A percentile compares a stretch with the other conserved stretches of the same genome.
These are phyloP conservation scores for Penicillium verrucosum DNA, from an alignment of 2,329 filamentous ascomycete genomes.

Conservation along the genomic window DNA sequence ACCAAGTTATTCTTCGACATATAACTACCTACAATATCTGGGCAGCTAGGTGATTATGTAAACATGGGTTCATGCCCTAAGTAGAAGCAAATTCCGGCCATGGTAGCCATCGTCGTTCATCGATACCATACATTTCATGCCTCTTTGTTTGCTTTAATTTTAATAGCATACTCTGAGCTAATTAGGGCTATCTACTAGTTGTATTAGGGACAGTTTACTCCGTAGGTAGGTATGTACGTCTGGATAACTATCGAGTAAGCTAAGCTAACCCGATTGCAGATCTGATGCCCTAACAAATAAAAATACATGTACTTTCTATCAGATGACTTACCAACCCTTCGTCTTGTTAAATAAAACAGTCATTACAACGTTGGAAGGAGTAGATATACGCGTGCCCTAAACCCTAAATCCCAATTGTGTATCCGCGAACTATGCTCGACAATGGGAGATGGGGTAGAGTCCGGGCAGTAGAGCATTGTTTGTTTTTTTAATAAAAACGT, in stretches of 20 bases:
- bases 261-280: not conserved
- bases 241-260: not conserved
- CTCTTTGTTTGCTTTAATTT: too few species aligned
- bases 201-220: not conserved
- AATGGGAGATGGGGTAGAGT: not conserved
- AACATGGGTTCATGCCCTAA: not conserved
- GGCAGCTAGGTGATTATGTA: not conserved
- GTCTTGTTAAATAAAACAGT: not conserved
- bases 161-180: not conserved
- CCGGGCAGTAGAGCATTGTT: not conserved
- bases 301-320: too few species aligned
- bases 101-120: not conserved
- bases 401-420: conserved; percentile 30
- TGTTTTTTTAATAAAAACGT: not conserved
- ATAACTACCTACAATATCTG: not conserved
- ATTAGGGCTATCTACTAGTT: not conserved
- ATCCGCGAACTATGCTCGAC: not conserved
- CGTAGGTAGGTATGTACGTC: not conserved
- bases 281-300: not conserved
- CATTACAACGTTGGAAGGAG: too few species aligned
- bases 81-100: not conserved
- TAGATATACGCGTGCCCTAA: conserved; percentile 28
- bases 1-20: not conserved
- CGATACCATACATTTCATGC: not conserved
- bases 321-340: too few species aligned